Evolutionary conservation across 2,329 filamentous ascomycete species (phyloP), one percentile per base, ranked within the genome.

Genomic region (Hawksworthiomyces lignivorus): DNA sequence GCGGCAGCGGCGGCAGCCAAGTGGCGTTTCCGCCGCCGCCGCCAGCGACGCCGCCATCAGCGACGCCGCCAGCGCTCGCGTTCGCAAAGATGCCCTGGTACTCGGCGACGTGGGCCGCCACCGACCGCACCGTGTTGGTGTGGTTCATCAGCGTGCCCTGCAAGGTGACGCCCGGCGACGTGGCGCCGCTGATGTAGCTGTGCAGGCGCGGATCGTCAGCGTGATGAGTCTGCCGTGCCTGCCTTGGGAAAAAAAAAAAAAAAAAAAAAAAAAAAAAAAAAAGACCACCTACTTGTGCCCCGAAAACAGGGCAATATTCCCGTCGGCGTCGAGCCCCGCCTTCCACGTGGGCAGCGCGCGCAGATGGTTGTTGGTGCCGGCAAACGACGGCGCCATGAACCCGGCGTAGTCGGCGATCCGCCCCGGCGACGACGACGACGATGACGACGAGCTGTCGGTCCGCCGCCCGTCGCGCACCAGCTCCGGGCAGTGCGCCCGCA

Each of bases 91-190:
- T 65, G 20, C 57, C 49, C 19, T 59, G 54, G 43, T 71, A 70
- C 36, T 73, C 66, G 30, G 63, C 59, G 17, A 72, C 53, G 49
- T 77, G 75, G 3, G 61, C 58, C 36, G 62, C 53, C 28, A 81
- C 63, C 9, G 69, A 72, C 7, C 56, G 51, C 4, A 66, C 62
- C 4, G 70, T 80, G 41, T 62, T 63, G 15, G 67, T 71, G 59
- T 82, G 77, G 60, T 82, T 82, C 70, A 82, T 72, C 4, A 83
- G 63, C 0, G 77, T 81, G 15, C 66, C 66, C 54, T 76, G 72
- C 0, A 82, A 68, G 0, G 77, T 82, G 2, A 82, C 73, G 12
- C 77, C 77, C 0, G 70, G 74, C n/a, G 67, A 62, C 2, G 65
- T 67, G 28, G 77, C 75, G 39, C 75, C 75, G 41, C 67, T 71